Evolutionary conservation across 257 asterid species (phyloP).

Genomic region (Lithospermum erythrorhizon): DNA sequence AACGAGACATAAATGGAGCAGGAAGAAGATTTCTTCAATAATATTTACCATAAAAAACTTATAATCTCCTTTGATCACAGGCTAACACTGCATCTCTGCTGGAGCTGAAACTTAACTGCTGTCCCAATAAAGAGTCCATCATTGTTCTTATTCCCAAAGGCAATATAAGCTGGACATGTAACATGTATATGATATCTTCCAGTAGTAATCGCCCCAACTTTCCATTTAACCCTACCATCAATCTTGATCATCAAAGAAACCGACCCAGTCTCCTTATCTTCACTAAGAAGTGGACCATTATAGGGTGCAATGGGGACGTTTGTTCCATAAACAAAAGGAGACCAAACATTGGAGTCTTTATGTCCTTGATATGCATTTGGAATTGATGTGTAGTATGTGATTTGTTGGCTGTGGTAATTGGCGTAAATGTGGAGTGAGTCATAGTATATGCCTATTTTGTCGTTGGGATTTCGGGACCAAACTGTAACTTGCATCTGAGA

Average conservation of each 20-base stretch:
- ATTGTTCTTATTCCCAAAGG: constrained; percentile 27
- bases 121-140: constrained; percentile 39
- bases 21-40: too few species aligned
- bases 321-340: constrained; percentile 56
- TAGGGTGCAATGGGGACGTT: constrained; percentile 73
- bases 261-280: constrained; percentile 48
- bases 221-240: constrained; percentile 65
- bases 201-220: constrained; percentile 45
- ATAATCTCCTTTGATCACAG: constrained; percentile 17
- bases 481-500: constrained; percentile 64
- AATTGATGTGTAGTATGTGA: constrained; percentile 57
- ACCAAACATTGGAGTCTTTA: constrained; percentile 67
- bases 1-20: too few species aligned
- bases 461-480: constrained; percentile 62
- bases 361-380: constrained; percentile 75
- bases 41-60: too few species aligned
- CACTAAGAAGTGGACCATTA: constrained; percentile 42
- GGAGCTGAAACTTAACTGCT: constrained; percentile 57
- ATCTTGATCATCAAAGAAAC: constrained; percentile 32
- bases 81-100: constrained; percentile 46
- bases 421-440: constrained; percentile 42
- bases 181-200: constrained; percentile 69
- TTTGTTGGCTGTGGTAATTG: constrained; percentile 55
- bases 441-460: constrained; percentile 54
- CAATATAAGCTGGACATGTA: constrained; percentile 51